Conservation (phyloP, 495 filamentous ascomycete genomes). For the Penicillium turbatum region DNA sequence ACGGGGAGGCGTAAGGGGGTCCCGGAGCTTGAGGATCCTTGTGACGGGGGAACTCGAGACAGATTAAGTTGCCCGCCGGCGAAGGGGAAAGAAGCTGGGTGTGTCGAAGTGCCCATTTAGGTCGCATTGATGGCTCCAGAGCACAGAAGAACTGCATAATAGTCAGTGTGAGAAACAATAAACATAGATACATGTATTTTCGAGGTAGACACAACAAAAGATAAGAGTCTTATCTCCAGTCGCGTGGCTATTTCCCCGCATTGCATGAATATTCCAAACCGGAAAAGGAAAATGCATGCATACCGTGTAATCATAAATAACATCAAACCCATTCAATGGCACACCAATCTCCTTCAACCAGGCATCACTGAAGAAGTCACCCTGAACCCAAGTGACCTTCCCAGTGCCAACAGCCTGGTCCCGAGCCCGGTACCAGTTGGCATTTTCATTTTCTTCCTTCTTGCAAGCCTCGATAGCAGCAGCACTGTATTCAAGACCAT, state of each 20-base stretch:
- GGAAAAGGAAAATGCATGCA: conserved; percentile 17
- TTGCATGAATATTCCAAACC: not conserved
- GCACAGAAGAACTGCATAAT: conserved; percentile 69
- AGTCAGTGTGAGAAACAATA: conserved; percentile 14
- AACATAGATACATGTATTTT: conserved; percentile 7
- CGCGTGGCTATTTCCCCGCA: not conserved
- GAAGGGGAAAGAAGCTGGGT: conserved; percentile 56
- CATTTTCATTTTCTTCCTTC: conserved; percentile 38
- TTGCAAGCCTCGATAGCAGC: conserved; percentile 53
- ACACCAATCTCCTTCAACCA: conserved; percentile 49
- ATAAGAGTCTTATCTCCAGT: not conserved
- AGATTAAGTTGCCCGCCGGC: conserved; percentile 59
- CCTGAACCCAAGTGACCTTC: conserved; percentile 53
- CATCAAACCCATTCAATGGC: conserved; percentile 58
- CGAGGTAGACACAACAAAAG: not conserved
- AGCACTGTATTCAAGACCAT: conserved; percentile 64
- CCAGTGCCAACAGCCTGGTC: conserved; percentile 49
- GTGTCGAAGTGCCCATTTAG: conserved; percentile 66
- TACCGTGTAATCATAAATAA: conserved; percentile 85
- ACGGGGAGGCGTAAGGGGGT: conserved; percentile 64
- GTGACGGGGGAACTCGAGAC: conserved; percentile 74
- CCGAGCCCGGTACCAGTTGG: conserved; percentile 43
- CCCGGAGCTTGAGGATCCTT: conserved; percentile 60
- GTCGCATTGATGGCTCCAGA: conserved; percentile 58
- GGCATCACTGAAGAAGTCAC: conserved; percentile 69